Conservation (phyloP, 768 basidiomycete species). For the Lentinula guzmanii region DNA sequence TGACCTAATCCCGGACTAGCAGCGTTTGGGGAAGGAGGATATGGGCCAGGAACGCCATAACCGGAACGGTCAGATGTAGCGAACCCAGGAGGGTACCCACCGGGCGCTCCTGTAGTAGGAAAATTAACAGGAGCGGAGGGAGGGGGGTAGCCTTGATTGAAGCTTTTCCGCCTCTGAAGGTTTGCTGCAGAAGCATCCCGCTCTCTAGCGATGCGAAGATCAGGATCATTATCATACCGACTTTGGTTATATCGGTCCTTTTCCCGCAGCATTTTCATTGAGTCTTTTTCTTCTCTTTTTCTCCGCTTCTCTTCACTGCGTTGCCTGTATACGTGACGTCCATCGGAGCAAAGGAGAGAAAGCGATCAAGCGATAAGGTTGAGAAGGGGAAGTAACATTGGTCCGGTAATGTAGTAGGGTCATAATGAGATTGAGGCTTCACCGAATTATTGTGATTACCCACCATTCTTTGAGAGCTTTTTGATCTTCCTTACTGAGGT, state of each 20-base stretch:
- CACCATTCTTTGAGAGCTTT: conserved; percentile 43
- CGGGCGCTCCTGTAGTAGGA: conserved; percentile 20
- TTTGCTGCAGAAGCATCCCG: conserved; percentile 31
- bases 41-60: conserved; percentile 15
- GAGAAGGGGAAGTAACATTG: neutral
- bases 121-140: conserved; percentile 17
- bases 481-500: conserved; percentile 33
- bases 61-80: conserved; percentile 18
- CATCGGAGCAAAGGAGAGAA: neutral
- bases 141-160: conserved; percentile 33
- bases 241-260: conserved; percentile 35
- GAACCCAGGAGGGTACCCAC: conserved; percentile 6
- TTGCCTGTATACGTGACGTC: conserved; percentile 30
- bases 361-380: neutral
- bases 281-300: conserved; percentile 41
- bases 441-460: conserved; percentile 1
- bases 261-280: conserved; percentile 40
- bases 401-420: neutral
- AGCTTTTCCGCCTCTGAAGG: conserved; percentile 51
- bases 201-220: conserved; percentile 53
- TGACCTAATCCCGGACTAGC: conserved; percentile 11
- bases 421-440: neutral
- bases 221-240: conserved; percentile 41
- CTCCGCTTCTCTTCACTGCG: conserved; percentile 37
- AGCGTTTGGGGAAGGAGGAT: conserved; percentile 18